phyloP scores from a whole-genome alignment of 2,329 filamentous ascomycete species.

The Talaromyces sp. region DNA sequence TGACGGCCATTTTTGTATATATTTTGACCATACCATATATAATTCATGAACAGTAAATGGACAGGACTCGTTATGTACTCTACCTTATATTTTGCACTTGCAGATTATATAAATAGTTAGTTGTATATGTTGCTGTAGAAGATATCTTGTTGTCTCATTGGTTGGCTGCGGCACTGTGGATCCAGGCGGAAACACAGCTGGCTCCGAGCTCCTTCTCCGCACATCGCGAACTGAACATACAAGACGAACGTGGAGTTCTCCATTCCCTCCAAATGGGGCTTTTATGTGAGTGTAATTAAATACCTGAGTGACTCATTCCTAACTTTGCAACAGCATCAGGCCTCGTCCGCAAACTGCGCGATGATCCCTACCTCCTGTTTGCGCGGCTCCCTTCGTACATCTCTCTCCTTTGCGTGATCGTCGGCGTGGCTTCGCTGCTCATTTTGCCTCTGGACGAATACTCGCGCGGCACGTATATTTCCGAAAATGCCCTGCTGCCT shows the following conservation, averaged over 20 bases:
- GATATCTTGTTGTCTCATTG: not conserved
- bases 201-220: not conserved
- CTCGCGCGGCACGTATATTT: constrained; percentile 89
- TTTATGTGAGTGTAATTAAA: constrained; percentile 5
- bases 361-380: constrained; percentile 69
- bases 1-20: constrained; percentile 22
- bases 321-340: constrained; percentile 21
- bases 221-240: not conserved
- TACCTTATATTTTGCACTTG: not conserved
- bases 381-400: constrained; percentile 79
- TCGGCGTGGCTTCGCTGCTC: constrained; percentile 85
- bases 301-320: not conserved
- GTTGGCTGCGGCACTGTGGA: not conserved
- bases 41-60: constrained; percentile 1
- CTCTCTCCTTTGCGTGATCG: constrained; percentile 74
- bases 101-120: not conserved
- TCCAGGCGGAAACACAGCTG: not conserved
- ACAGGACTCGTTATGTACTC: not conserved
- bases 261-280: constrained; percentile 9
- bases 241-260: not conserved
- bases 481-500: constrained; percentile 90
- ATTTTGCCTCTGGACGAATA: constrained; percentile 86
- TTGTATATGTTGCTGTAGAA: too few relatives aligned
- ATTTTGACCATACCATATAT: constrained; percentile 13
- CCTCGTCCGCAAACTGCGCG: constrained; percentile 54